These are phyloP conservation scores for Penicillium maclennaniae DNA, from an alignment of 495 filamentous ascomycete genomes.

Conservation along the genomic window DNA sequence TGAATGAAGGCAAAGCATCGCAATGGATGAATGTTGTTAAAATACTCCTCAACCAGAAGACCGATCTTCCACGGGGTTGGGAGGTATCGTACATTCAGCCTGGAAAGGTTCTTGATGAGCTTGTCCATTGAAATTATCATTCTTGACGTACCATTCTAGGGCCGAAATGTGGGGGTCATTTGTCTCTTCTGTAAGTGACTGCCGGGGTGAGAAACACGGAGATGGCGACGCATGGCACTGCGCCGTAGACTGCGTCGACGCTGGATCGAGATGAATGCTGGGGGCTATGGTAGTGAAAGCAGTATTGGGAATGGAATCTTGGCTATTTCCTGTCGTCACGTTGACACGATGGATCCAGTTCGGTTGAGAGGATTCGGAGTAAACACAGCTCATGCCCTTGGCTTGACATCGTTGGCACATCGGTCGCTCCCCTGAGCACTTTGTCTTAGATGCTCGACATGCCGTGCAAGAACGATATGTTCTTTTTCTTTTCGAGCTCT, in stretches of 20 bases:
- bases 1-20: constrained; percentile 37
- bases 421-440: constrained; percentile 35
- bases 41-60: constrained; percentile 32
- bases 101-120: neutral
- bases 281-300: neutral
- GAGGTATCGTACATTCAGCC: constrained; percentile 19
- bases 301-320: neutral
- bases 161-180: neutral
- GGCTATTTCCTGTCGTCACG: neutral
- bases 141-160: constrained; percentile 6
- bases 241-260: neutral
- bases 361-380: constrained; percentile 28
- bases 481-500: constrained; percentile 20
- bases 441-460: constrained; percentile 31
- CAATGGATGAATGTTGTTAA: constrained; percentile 35
- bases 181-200: neutral
- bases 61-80: constrained; percentile 20
- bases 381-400: constrained; percentile 24
- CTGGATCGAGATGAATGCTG: neutral
- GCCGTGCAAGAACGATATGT: constrained; percentile 33
- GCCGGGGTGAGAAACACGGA: neutral
- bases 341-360: constrained; percentile 25
- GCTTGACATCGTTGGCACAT: constrained; percentile 26
- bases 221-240: neutral
- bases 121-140: neutral